Percentiles rank a stretch among this genome's conserved stretches.
These are phyloP conservation scores for Stagonosporopsis rhizophila DNA, from an alignment of 2,329 filamentous ascomycete species.

Conservation along the genomic window DNA sequence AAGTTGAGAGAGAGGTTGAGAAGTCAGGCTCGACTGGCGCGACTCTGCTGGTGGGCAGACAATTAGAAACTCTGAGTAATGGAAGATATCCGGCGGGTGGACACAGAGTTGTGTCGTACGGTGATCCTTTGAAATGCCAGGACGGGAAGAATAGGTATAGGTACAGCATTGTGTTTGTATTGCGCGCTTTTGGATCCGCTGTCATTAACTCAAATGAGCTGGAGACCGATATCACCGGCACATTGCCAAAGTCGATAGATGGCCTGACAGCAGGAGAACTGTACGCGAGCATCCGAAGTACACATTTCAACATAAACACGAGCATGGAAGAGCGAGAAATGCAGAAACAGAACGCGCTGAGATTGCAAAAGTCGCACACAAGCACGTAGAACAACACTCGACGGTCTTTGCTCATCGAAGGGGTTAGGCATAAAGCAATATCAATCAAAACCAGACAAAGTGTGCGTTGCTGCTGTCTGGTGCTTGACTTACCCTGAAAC, in stretches of 20 bases:
- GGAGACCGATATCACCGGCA: constrained; percentile 41
- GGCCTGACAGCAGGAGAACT: constrained; percentile 41
- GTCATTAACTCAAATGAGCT: constrained; percentile 35
- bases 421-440: too few species aligned
- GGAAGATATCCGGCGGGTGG: constrained; percentile 41
- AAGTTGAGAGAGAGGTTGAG: constrained; percentile 38
- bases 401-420: too few species aligned
- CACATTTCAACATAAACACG: constrained; percentile 50
- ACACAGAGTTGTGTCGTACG: constrained; percentile 48
- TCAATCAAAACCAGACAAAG: neutral
- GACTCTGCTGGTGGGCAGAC: constrained; percentile 41
- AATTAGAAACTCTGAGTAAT: constrained; percentile 41
- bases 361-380: neutral
- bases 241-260: constrained; percentile 32
- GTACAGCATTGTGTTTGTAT: constrained; percentile 48
- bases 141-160: constrained; percentile 31
- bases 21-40: constrained; percentile 24
- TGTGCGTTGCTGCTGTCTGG: too few species aligned
- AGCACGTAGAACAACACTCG: neutral
- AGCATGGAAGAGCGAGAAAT: constrained; percentile 40
- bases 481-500: too few species aligned
- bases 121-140: constrained; percentile 1
- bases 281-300: constrained; percentile 39
- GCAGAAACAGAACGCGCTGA: constrained; percentile 33
- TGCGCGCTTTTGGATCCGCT: constrained; percentile 42